Evolutionary conservation across 208 protist genomes (phyloP).

Genomic region (Porcisia hertigi): DNA sequence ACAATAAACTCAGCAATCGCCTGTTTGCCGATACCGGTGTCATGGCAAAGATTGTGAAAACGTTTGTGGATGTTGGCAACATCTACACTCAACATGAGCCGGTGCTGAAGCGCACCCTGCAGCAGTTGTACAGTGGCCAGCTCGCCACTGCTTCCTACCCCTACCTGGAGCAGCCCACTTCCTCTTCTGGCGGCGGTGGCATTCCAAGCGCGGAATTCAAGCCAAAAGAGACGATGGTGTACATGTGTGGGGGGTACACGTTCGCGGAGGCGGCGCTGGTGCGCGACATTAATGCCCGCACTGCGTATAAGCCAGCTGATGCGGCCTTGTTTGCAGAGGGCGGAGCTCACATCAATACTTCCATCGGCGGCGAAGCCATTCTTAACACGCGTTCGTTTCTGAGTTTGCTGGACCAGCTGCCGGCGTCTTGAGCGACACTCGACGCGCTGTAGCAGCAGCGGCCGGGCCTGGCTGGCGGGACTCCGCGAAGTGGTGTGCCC

Average conservation of each 20-base stretch:
- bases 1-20: constrained; percentile 63
- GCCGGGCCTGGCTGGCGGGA: background rate
- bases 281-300: constrained; percentile 64
- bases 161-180: constrained; percentile 48
- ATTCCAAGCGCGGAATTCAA: constrained; percentile 36
- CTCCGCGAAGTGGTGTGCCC: background rate
- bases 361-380: constrained; percentile 58
- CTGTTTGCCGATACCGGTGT: constrained; percentile 90
- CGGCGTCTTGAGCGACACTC: constrained; percentile 12
- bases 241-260: constrained; percentile 88
- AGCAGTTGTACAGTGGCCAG: constrained; percentile 65
- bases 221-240: constrained; percentile 71
- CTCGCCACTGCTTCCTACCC: constrained; percentile 55
- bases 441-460: too few species aligned
- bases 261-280: constrained; percentile 83
- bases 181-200: constrained; percentile 25
- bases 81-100: constrained; percentile 98
- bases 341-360: constrained; percentile 32
- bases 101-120: constrained; percentile 82
- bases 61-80: constrained; percentile 91
- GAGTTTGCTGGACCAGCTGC: constrained; percentile 34
- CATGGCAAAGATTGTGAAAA: constrained; percentile 82
- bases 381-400: constrained; percentile 72
- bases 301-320: constrained; percentile 60
- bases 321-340: constrained; percentile 36